Evolutionary conservation across 2,329 filamentous ascomycete genomes (phyloP), one percentile per base, ranked within the genome.

Genomic region (Aspergillus brunneoviolaceus): DNA sequence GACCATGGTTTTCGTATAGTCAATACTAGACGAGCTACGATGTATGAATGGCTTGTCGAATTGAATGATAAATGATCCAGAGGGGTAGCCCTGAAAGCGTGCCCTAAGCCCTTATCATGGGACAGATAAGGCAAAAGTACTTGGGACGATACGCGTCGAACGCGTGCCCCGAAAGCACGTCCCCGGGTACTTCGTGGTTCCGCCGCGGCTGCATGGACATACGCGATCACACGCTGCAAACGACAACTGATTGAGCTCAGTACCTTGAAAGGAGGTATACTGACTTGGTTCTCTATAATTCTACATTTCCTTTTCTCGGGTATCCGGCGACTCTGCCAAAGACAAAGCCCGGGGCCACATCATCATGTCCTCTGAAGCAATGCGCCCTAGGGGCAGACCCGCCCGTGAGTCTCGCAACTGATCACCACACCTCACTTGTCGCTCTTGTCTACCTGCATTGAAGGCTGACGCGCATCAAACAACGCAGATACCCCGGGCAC

Each of bases 401-500:
- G 82, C 82, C 69, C 82, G 81, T 84, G 72, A 72, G 81, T 75
- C 47, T 16, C 53, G 51, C 19, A 49, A 25, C n/a, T 16, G 11
- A 12, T 35, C 11, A 35, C 11, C 14, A 10, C 25, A 19, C 33
- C 3, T 12, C 52, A 33, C 35, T 12, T 29, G 14, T 31, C n/a
- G 12, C 42, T 56, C 12, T 27, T 50, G 39, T 48, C 27, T 27
- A 27, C 39, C 21, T 11, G 3, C 6, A 51, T 35, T n/a, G 23
- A 50, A 23, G 29, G 23, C 47, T 35, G 27, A 48, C 47, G 14
- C 14, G 49, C 39, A 51, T 21, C 29, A 14, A 27, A 53, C 51
- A 14, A 49, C 51, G 27, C 59, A 88, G 86, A 99, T 77, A 93
- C 92, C 2, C 88, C 90, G 57, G 96, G 96, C 64, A 86, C 87